Conservation (phyloP, 306 rosid species). For the Psophocarpus tetragonolobus region DNA sequence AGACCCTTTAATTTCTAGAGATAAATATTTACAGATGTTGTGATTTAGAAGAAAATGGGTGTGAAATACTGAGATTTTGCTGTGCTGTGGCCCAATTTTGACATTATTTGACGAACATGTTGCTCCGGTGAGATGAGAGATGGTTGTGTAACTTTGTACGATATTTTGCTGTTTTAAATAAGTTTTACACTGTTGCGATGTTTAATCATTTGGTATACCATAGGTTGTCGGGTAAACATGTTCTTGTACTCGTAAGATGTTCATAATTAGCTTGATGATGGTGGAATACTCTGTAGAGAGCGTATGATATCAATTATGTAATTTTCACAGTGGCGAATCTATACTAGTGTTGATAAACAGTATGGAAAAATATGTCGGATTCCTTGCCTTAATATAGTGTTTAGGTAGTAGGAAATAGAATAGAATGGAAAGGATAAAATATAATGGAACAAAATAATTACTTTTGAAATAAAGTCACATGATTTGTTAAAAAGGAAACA, state of each 20-base stretch:
- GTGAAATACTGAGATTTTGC: conserved; percentile 15
- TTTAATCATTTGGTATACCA: background rate
- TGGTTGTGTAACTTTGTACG: conserved; percentile 26
- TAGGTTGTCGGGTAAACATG: background rate
- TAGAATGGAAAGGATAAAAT: too few species aligned
- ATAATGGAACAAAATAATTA: too few species aligned
- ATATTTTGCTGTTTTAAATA: background rate
- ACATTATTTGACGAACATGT: conserved; percentile 29
- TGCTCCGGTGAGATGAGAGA: conserved; percentile 25
- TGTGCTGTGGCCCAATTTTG: conserved; percentile 32
- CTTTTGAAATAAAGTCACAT: too few species aligned
- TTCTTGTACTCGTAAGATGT: conserved; percentile 21
- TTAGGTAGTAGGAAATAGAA: too few species aligned
- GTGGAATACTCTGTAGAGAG: background rate
- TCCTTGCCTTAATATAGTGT: background rate
- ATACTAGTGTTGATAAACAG: background rate
- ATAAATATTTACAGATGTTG: conserved; percentile 33
- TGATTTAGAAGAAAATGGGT: conserved; percentile 28
- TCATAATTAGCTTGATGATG: conserved; percentile 1
- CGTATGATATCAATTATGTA: background rate
- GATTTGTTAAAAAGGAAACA: too few species aligned
- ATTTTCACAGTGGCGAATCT: background rate
- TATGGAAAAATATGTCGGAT: background rate
- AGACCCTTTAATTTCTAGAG: conserved; percentile 26
- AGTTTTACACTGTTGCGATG: conserved; percentile 20